Percentiles rank a stretch among this genome's conserved stretches.
Evolutionary conservation across 139 green algal species (phyloP).

Genomic region (Chlamydomonas applanata): DNA sequence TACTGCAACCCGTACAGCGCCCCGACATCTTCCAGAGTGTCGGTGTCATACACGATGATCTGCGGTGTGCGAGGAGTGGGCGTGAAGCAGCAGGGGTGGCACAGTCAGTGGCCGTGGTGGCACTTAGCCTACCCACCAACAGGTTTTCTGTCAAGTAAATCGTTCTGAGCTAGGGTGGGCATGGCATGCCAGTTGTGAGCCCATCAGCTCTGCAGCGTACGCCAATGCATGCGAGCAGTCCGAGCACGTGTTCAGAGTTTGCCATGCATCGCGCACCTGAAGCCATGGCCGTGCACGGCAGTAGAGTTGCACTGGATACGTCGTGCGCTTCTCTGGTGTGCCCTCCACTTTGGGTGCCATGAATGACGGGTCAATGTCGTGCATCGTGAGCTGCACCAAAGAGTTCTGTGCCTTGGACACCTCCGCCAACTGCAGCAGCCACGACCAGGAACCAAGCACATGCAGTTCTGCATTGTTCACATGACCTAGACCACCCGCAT

Average conservation of each 20-base stretch:
- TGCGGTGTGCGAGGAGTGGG: slow-evolving; percentile 15
- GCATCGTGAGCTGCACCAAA: slow-evolving; percentile 36
- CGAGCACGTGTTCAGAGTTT: neutral
- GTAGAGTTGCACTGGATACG: slow-evolving; percentile 44
- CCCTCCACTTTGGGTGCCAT: slow-evolving; percentile 18
- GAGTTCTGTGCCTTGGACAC: slow-evolving; percentile 35
- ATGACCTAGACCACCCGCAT: too few species aligned
- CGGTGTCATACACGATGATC: slow-evolving; percentile 40
- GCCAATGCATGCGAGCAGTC: too few species aligned
- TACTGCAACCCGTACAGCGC: slow-evolving; percentile 14
- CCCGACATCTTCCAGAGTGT: slow-evolving; percentile 32
- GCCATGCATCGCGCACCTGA: slow-evolving; percentile 6
- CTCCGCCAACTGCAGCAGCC: slow-evolving; percentile 22
- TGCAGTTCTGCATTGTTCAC: neutral
- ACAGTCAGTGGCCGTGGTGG: too few species aligned
- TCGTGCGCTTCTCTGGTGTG: slow-evolving; percentile 3
- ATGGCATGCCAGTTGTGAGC: neutral
- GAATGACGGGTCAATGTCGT: slow-evolving; percentile 14
- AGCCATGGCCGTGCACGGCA: slow-evolving; percentile 44
- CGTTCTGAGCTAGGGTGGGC: neutral
- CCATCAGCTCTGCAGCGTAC: too few species aligned
- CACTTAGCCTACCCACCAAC: too few species aligned
- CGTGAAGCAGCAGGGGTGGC: too few species aligned
- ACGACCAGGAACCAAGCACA: neutral
- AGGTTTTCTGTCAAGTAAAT: neutral